Evolutionary conservation across 1,284 basidiomycete genomes (phyloP).

Genomic region (Jaminaea rosea): DNA sequence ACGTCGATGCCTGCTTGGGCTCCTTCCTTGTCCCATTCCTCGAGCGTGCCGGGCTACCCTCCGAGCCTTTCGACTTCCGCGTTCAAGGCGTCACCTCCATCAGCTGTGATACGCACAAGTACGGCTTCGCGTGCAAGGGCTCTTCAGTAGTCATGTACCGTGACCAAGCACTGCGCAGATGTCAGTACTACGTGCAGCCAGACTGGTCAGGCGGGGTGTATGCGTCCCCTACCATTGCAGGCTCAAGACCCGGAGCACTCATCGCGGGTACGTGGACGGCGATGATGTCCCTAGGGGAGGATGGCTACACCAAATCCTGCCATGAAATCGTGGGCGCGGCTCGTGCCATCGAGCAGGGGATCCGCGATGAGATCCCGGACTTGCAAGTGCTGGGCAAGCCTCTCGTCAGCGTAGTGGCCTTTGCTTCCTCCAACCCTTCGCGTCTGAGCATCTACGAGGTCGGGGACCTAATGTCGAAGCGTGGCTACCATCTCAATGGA

Average conservation of each 20-base stretch:
- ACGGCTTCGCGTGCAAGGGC: conserved; percentile 38
- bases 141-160: conserved; percentile 41
- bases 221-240: conserved; percentile 32
- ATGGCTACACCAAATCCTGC: conserved; percentile 88
- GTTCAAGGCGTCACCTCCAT: conserved; percentile 43
- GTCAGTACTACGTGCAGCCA: conserved; percentile 46
- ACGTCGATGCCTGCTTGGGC: conserved; percentile 56
- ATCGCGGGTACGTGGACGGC: conserved; percentile 95
- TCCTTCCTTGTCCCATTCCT: conserved; percentile 48
- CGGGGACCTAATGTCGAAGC: conserved; percentile 56
- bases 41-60: conserved; percentile 32
- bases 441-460: conserved; percentile 65
- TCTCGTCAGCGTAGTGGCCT: conserved; percentile 80
- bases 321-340: conserved; percentile 68
- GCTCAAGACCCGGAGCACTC: conserved; percentile 69
- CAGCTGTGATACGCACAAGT: conserved; percentile 47
- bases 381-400: conserved; percentile 81
- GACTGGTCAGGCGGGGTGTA: conserved; percentile 47
- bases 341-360: conserved; percentile 60
- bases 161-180: conserved; percentile 24
- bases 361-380: conserved; percentile 60
- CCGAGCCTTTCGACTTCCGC: conserved; percentile 44
- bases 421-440: conserved; percentile 57
- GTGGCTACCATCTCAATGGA: conserved; percentile 73
- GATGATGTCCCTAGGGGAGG: conserved; percentile 79